phyloP scores from a whole-genome alignment of 2,329 filamentous ascomycete species.

The Fusarium sublunatum region DNA sequence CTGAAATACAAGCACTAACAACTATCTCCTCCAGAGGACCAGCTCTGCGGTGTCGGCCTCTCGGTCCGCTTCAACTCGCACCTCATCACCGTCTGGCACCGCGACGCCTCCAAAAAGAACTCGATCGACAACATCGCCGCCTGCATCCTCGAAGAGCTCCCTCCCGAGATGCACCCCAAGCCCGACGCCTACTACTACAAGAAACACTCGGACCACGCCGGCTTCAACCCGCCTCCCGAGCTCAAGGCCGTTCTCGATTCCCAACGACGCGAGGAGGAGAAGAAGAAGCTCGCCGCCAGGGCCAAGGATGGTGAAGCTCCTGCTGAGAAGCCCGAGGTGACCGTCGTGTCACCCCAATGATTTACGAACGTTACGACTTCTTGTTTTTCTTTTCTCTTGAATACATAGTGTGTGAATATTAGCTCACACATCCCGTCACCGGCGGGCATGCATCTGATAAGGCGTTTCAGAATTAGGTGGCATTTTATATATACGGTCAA shows the following conservation, averaged over 20 bases:
- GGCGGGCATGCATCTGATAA: slow-evolving; percentile 42
- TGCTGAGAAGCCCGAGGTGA: slow-evolving; percentile 43
- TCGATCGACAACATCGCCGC: slow-evolving; percentile 80
- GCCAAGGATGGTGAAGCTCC: slow-evolving; percentile 38
- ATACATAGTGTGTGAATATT: slow-evolving; percentile 22
- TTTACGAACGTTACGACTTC: slow-evolving; percentile 32
- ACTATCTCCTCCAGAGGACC: slow-evolving; percentile 68
- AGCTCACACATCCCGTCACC: slow-evolving; percentile 27
- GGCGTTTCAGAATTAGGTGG: slow-evolving; percentile 47
- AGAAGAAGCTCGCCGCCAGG: slow-evolving; percentile 47
- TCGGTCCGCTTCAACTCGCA: slow-evolving; percentile 90
- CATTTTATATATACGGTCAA: slow-evolving; percentile 27
- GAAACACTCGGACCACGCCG: slow-evolving; percentile 87
- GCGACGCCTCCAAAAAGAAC: slow-evolving; percentile 81
- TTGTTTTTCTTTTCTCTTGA: slow-evolving; percentile 15
- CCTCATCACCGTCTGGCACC: slow-evolving; percentile 93
- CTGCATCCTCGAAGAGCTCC: slow-evolving; percentile 78
- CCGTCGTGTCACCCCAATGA: slow-evolving; percentile 45
- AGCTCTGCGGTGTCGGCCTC: slow-evolving; percentile 89
- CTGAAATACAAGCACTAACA: slow-evolving; percentile 20
- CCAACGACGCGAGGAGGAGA: slow-evolving; percentile 60
- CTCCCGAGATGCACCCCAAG: slow-evolving; percentile 77
- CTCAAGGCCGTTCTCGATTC: slow-evolving; percentile 68
- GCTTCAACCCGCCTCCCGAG: slow-evolving; percentile 75
- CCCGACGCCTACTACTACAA: slow-evolving; percentile 84